phyloP scores from a whole-genome alignment of 176 grass and related monocot species.

The Cymbopogon citratus region DNA sequence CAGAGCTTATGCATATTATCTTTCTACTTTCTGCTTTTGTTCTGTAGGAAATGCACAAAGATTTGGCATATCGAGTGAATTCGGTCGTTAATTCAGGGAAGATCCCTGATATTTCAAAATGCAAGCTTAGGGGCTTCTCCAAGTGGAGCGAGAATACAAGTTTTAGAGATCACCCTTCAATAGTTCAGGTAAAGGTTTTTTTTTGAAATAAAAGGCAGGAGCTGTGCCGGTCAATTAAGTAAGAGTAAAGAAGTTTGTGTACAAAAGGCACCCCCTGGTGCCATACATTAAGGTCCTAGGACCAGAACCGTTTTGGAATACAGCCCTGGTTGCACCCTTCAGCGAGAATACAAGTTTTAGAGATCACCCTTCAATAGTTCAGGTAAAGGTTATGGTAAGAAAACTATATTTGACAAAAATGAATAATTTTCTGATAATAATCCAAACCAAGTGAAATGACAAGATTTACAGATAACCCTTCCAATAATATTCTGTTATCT shows the following conservation, averaged over 20 bases:
- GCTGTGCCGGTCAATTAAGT: too few relatives aligned
- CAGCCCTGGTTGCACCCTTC: too few relatives aligned
- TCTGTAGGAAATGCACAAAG: slow-evolving; percentile 52
- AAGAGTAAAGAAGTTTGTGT: too few relatives aligned
- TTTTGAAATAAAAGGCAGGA: too few relatives aligned
- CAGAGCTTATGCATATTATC: neutral
- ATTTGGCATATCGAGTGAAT: slow-evolving; percentile 39
- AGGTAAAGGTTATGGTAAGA: slow-evolving; percentile 29
- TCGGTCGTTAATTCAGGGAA: slow-evolving; percentile 36
- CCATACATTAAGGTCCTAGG: too few relatives aligned
- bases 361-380: too few relatives aligned
- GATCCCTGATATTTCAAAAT: slow-evolving; percentile 29
- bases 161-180: slow-evolving; percentile 49
- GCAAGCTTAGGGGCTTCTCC: slow-evolving; percentile 31
- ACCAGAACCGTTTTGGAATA: too few relatives aligned
- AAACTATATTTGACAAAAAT: neutral
- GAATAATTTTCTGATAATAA: neutral
- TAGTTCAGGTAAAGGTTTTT: too few relatives aligned
- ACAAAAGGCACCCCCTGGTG: too few relatives aligned
- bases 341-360: too few relatives aligned
- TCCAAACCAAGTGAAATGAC: neutral
- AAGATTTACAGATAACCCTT: neutral
- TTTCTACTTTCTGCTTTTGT: neutral
- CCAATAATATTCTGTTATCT: neutral
- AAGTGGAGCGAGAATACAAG: slow-evolving; percentile 46